Evolutionary conservation across 257 asterid species (phyloP), one percentile per base, ranked within the genome.

Genomic region (Nicotiana sylvestris): DNA sequence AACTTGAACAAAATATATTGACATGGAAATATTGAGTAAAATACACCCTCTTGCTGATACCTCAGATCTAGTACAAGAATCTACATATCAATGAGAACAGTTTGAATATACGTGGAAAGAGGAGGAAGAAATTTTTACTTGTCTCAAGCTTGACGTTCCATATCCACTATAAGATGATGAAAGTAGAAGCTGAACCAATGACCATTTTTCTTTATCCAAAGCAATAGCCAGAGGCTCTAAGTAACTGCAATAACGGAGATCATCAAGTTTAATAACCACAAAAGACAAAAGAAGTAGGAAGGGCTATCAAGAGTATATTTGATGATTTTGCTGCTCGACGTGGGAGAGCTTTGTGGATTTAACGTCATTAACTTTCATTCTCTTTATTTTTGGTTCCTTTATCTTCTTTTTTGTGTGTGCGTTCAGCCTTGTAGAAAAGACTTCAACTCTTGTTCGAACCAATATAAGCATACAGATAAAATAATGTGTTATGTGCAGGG

Each of bases 81-180:
- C 9, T 27, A 27, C 17, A 53, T 76, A 49, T 12, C 29, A 27
- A 27, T 27, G 80, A 76, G 25, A 49, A 74, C 39, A 74, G 64
- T 51, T 25, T 51, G 9, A 51, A 76, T 27, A 76, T 39, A 39
- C 29, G 57, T 39, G 77, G 32, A 69, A 69, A 39, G n/a, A n/a
- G 16, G 57, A 69, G 77, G 77, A 8, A 76, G 21, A 76, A 16
- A 76, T 49, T 67, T 27, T 92, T 94, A 96, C 99, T 86, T 92
- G 92, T 89, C 93, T 93, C 91, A 96, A 90, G 88, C 99, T 96
- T 82, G 99, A 96, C 85, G 90, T 83, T 85, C 98, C 98, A 43
- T 93, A 96, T 86, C 98, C 99, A 85, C 91, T 91, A 83, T 94
- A 96, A 2, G 98, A 96, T 61, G 99, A 96, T 4, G 99, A 90